These are phyloP conservation scores for Fagopyrum esculentum DNA, from an alignment of 148 eudicot species.

Conservation along the genomic window DNA sequence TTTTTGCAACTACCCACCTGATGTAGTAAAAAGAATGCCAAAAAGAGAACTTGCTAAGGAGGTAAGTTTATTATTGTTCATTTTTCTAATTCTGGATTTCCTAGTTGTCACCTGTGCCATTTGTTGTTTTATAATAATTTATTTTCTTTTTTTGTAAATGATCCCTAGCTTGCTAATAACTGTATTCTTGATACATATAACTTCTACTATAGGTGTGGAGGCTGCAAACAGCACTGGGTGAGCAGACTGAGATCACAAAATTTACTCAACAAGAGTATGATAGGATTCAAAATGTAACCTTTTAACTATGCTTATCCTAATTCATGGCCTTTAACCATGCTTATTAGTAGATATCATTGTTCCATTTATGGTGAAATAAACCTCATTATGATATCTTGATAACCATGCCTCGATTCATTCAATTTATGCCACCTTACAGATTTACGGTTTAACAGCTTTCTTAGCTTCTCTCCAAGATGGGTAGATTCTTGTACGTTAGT, in stretches of 20 bases:
- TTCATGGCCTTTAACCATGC: neutral
- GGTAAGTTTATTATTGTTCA: neutral
- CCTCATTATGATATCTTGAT: neutral
- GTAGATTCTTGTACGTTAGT: neutral
- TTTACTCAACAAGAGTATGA: constrained; percentile 79
- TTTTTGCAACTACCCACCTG: neutral
- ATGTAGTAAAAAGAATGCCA: neutral
- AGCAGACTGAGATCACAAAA: constrained; percentile 85
- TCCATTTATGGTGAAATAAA: neutral
- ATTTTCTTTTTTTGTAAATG: no score
- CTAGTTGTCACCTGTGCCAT: no score
- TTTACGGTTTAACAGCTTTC: neutral
- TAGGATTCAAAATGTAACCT: constrained; percentile 69
- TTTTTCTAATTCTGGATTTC: no score
- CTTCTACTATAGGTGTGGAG: constrained; percentile 61
- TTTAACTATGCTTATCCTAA: neutral
- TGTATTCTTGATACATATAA: no score
- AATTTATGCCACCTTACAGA: neutral
- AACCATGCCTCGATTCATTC: neutral
- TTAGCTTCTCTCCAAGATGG: neutral
- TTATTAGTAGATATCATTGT: no score
- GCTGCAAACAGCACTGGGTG: constrained; percentile 89
- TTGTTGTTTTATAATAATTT: no score
- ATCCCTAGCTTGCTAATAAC: no score
- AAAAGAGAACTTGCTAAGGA: constrained; percentile 16